A percentile compares a stretch with the other conserved stretches of the same genome.
These are phyloP conservation scores for Myxozyma mucilagina DNA, from an alignment of 805 yeast genomes.

Conservation along the genomic window DNA sequence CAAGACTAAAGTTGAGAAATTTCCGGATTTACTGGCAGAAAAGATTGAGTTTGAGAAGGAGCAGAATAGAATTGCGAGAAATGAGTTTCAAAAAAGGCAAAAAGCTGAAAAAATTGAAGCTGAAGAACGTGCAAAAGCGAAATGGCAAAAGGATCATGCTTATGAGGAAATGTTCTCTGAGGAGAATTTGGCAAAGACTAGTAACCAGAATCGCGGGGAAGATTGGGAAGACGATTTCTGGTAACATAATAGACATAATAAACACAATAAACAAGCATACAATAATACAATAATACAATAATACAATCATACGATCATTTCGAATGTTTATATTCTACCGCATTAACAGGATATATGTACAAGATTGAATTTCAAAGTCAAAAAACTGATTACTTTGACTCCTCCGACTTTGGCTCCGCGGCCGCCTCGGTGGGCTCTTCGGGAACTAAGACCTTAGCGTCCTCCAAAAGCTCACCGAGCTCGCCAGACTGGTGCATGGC, in stretches of 20 bases:
- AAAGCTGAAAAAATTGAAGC: constrained; percentile 46
- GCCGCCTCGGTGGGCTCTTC: constrained; percentile 6
- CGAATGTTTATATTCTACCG: background rate
- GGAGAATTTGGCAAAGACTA: constrained; percentile 47
- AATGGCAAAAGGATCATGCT: constrained; percentile 44
- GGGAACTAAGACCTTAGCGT: constrained; percentile 10
- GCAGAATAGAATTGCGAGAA: constrained; percentile 35
- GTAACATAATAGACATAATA: constrained; percentile 37
- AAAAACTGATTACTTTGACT: background rate
- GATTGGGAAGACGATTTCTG: constrained; percentile 59
- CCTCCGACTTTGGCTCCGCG: background rate
- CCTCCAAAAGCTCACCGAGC: constrained; percentile 75
- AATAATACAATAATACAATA: background rate
- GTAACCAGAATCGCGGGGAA: constrained; percentile 52
- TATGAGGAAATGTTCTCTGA: constrained; percentile 54
- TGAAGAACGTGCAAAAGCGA: constrained; percentile 36
- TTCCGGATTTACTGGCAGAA: constrained; percentile 50
- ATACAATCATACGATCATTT: background rate
- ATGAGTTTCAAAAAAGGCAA: constrained; percentile 43
- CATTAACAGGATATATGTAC: constrained; percentile 1
- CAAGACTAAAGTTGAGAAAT: constrained; percentile 61
- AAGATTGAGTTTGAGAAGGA: constrained; percentile 47
- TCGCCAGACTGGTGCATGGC: constrained; percentile 93
- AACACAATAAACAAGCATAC: background rate
- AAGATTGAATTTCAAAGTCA: background rate